Evolutionary conservation across 2,329 filamentous ascomycete species (phyloP), one percentile per base, ranked within the genome.

Genomic region (Fusarium mexicanum): DNA sequence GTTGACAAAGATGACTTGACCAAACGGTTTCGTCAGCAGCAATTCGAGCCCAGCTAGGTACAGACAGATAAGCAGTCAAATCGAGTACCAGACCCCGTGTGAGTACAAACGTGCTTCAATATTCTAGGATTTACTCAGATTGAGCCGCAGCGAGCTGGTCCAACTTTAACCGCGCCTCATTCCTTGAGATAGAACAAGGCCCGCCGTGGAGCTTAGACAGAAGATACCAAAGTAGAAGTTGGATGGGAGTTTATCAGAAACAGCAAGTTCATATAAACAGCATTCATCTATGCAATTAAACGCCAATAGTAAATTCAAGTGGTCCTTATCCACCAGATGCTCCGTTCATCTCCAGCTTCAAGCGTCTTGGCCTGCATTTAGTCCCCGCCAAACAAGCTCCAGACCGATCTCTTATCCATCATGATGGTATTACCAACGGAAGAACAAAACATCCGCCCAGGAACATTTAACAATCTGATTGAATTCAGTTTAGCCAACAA

Each of bases 341-440:
- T 63, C 67, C 18, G 33, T 65, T 50, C 41, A 64, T 64, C 43
- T 44, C n/a, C 55, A 67, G 57, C 38, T 40, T 59, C 40, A 70
- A 67, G 47, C 67, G 70, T 62, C 76, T 78, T 78, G 76, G 76
- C 74, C 41, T 77, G 74, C 76, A 77, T 75, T 58, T 44, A 48
- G 64, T 70, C 76, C 75, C 76, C 76, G 76, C 72, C 72, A 57
- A 72, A 77, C 72, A 77, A 74, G 66, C 74, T 76, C 70, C 58
- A 69, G 65, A n/a, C 46, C 51, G 38, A 53, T 59, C 59, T 68
- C 29, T 22, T 41, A 43, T 40, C 43, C 46, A 55, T 43, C 40
- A 35, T 38, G 54, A 61, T 55, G 47, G 44, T 58, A 61, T 71
- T 33, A 46, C 24, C 20, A 35, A 47, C 55, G 63, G 62, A 69